phyloP scores from a whole-genome alignment of 169 alveolate species.

The Cyclospora cayetanensis region DNA sequence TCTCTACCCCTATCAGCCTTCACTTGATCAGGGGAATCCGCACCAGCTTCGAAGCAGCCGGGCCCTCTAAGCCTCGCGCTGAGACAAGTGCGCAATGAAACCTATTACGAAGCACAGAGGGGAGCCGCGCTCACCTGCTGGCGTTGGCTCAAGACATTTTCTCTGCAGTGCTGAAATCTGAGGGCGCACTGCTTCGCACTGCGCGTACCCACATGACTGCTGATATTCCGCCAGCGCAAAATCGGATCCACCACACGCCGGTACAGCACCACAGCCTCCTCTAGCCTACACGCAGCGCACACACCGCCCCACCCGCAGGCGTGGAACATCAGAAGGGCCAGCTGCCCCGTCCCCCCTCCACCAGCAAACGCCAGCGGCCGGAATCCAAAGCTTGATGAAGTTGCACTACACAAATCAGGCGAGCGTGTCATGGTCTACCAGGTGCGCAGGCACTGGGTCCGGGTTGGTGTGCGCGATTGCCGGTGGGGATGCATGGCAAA shows the following conservation, averaged over 20 bases:
- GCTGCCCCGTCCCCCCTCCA: too few species aligned
- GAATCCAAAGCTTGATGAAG: neutral
- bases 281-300: conserved; percentile 73
- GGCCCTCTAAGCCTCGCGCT: too few species aligned
- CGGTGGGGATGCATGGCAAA: neutral
- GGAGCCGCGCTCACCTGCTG: neutral
- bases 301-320: too few species aligned
- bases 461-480: too few species aligned
- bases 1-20: too few species aligned
- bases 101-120: neutral
- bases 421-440: too few species aligned
- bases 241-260: conserved; percentile 65
- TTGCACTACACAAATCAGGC: neutral
- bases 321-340: neutral
- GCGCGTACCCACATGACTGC: conserved; percentile 67
- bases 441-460: too few species aligned
- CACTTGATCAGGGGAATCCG: too few species aligned
- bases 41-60: too few species aligned
- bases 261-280: conserved; percentile 72
- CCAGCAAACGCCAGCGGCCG: neutral
- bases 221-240: conserved; percentile 68
- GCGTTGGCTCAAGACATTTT: conserved; percentile 7
- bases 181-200: conserved; percentile 70
- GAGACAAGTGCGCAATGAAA: too few species aligned
- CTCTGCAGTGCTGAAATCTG: conserved; percentile 67